Percentiles rank a stretch among this genome's conserved stretches.
These are phyloP conservation scores for Penicillium concentricum DNA, from an alignment of 2,329 filamentous ascomycete species.

Conservation along the genomic window DNA sequence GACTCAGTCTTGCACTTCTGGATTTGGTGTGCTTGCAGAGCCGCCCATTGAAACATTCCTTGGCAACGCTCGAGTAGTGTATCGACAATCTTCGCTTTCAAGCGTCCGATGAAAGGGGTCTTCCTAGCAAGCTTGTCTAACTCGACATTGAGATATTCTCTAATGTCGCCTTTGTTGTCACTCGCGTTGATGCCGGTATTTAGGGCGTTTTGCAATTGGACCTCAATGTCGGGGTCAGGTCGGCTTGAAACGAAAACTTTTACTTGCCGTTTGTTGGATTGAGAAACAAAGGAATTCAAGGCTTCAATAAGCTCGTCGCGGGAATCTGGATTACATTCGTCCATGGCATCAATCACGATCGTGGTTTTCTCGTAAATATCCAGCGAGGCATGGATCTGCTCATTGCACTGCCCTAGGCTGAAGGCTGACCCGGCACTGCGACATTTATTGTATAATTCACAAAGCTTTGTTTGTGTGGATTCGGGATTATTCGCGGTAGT, in stretches of 20 bases:
- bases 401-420: neutral
- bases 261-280: constrained; percentile 19
- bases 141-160: constrained; percentile 5
- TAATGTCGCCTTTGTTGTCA: constrained; percentile 17
- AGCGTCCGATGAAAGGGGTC: neutral
- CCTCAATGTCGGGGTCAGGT: constrained; percentile 29
- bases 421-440: neutral
- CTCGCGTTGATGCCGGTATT: constrained; percentile 44
- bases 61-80: constrained; percentile 1
- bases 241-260: constrained; percentile 39
- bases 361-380: constrained; percentile 32
- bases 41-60: constrained; percentile 21
- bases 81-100: constrained; percentile 1
- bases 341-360: constrained; percentile 38
- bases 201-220: constrained; percentile 36
- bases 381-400: constrained; percentile 21
- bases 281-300: constrained; percentile 24
- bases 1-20: neutral
- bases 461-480: constrained; percentile 14
- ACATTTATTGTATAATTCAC: neutral
- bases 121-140: neutral
- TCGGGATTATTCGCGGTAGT: constrained; percentile 12
- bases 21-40: constrained; percentile 16
- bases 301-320: constrained; percentile 27
- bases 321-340: constrained; percentile 33